A percentile compares a stretch with the other conserved stretches of the same genome.
These are phyloP conservation scores for Lecanicillium sp. DNA, from an alignment of 2,329 filamentous ascomycete genomes.

Conservation along the genomic window DNA sequence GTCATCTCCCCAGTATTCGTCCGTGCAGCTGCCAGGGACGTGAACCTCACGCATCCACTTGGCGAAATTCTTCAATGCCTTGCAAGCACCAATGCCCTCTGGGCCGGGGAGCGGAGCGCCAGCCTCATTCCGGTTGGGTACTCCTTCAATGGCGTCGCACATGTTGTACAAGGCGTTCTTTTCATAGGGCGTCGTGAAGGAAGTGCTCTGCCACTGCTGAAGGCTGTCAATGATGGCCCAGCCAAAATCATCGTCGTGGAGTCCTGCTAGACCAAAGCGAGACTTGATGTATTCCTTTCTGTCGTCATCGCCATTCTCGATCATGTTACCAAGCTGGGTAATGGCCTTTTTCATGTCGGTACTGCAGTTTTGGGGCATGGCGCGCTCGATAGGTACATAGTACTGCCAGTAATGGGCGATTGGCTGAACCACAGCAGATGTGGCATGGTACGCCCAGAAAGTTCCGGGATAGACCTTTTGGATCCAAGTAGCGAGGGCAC, in stretches of 20 bases:
- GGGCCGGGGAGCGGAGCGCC: neutral
- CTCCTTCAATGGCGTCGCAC: slow-evolving; percentile 23
- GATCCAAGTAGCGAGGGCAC: slow-evolving; percentile 66
- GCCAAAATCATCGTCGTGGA: slow-evolving; percentile 45
- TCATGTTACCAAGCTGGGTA: slow-evolving; percentile 38
- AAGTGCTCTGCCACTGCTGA: slow-evolving; percentile 28
- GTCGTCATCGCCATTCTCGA: slow-evolving; percentile 25
- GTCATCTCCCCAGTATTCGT: slow-evolving; percentile 1
- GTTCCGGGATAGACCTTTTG: slow-evolving; percentile 65
- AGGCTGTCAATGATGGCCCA: slow-evolving; percentile 22
- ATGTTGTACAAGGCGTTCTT: slow-evolving; percentile 23
- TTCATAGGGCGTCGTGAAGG: slow-evolving; percentile 25
- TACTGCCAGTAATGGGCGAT: slow-evolving; percentile 66
- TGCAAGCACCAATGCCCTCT: slow-evolving; percentile 4
- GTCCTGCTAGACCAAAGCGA: slow-evolving; percentile 32
- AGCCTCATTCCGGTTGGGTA: neutral
- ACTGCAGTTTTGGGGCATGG: slow-evolving; percentile 51
- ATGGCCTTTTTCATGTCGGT: slow-evolving; percentile 47
- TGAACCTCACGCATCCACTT: slow-evolving; percentile 6
- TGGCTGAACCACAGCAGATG: slow-evolving; percentile 67
- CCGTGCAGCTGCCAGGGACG: slow-evolving; percentile 5
- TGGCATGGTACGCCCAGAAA: slow-evolving; percentile 69
- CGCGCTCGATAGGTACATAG: slow-evolving; percentile 36
- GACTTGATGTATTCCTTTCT: slow-evolving; percentile 32
- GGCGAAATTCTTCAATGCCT: neutral